A percentile compares a stretch with the other conserved stretches of the same genome.
These are phyloP conservation scores for Didymosphaeria variabile DNA, from an alignment of 2,329 filamentous ascomycete species.

Conservation along the genomic window DNA sequence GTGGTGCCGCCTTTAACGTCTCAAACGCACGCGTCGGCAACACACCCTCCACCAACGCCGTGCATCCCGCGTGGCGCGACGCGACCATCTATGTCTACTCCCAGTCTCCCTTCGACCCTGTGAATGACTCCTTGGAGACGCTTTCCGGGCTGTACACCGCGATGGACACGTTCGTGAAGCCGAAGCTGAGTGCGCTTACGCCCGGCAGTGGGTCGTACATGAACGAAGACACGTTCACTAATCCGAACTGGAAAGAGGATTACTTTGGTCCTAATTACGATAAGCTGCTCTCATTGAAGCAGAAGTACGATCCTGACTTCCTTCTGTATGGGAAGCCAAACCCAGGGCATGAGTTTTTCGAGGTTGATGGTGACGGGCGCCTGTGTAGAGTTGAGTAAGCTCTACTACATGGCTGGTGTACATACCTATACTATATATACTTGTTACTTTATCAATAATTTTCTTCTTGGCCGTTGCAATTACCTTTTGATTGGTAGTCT, in stretches of 20 bases:
- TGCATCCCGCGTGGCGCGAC: slow-evolving; percentile 27
- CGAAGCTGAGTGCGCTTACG: slow-evolving; percentile 12
- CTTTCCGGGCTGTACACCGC: not conserved
- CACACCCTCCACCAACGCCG: slow-evolving; percentile 13
- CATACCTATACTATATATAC: no score
- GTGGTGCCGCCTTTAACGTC: slow-evolving; percentile 13
- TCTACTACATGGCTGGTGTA: no score
- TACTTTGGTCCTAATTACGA: slow-evolving; percentile 24
- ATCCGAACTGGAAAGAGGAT: slow-evolving; percentile 16
- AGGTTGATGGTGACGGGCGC: slow-evolving; percentile 9
- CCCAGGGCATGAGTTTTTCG: slow-evolving; percentile 22
- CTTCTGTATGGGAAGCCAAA: slow-evolving; percentile 20
- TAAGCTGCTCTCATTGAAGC: slow-evolving; percentile 21
- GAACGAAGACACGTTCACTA: slow-evolving; percentile 24
- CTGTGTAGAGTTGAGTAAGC: slow-evolving; percentile 6
- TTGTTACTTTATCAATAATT: no score
- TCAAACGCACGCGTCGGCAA: not conserved
- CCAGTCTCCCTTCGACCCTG: slow-evolving; percentile 8
- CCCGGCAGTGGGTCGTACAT: slow-evolving; percentile 22
- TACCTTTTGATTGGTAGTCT: no score
- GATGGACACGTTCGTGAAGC: slow-evolving; percentile 2
- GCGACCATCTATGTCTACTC: slow-evolving; percentile 5
- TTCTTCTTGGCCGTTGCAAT: no score
- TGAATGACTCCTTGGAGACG: not conserved
- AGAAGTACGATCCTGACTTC: slow-evolving; percentile 20